Evolutionary conservation across 345 rosid species (phyloP), one percentile per base, ranked within the genome.

Genomic region (Boechera divaricarpa): DNA sequence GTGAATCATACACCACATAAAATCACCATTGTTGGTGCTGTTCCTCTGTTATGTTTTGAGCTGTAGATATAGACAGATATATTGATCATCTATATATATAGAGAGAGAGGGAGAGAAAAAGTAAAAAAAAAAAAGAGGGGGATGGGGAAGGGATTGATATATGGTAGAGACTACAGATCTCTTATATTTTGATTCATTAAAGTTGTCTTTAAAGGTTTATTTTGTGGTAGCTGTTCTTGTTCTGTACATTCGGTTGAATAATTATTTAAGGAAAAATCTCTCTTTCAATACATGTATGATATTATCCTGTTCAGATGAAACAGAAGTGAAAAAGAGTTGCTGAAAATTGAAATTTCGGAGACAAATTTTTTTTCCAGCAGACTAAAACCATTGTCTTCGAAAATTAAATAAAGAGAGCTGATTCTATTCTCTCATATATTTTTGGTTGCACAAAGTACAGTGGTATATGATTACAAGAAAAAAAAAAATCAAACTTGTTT

Each of bases 41-140:
- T 69, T 63, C 66, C 31, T 77, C 42, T 70, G 66, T 55, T 70
- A 63, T 70, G 75, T 49, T 64, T 64, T 29, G 28, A 63, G 72
- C 55, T 77, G 81, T 77, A 70, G 81, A 71, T 77, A 71, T 64
- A 77, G 72, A 56, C 72, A 70, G 26, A 70, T 33, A 74, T 47
- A 77, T 33, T 69, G 70, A 63, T 77, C 65, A 77, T 53, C 58
- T 54, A 63, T 76, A 77, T 76, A 60, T 41, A 75, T 24, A 60
- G 64, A 5, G 24, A 61, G 24, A 62, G 35, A 9, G 63, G 3
- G 28, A 10, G 55, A 41, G 5, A 28, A 64, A 36, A 55, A 54
- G 41, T 29, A 21, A 42, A 47, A 61, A 24, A 3, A 38, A 67
- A 61, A 24, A 3, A 38, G 57, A 39, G 51, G 1, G 33, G 24